These are phyloP conservation scores for Geoglossum cookeanum DNA, from an alignment of 2,329 filamentous ascomycete genomes.

Conservation along the genomic window DNA sequence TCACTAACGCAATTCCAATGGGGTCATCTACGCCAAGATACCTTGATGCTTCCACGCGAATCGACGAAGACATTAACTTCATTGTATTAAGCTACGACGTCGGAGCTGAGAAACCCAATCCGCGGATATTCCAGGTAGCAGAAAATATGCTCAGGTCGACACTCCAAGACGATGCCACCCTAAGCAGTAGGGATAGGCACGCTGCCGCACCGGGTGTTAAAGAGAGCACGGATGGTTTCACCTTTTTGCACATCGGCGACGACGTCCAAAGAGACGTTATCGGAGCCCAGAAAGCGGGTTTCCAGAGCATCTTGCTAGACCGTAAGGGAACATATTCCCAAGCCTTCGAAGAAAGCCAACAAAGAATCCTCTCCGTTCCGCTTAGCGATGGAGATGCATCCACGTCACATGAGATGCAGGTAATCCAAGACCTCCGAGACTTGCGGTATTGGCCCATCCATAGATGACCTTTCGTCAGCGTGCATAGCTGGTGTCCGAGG, in stretches of 20 bases:
- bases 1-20: neutral
- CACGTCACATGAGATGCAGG: neutral
- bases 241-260: slow-evolving; percentile 36
- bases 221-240: slow-evolving; percentile 9
- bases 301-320: slow-evolving; percentile 26
- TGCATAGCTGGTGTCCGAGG: neutral
- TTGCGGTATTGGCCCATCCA: neutral
- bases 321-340: slow-evolving; percentile 12
- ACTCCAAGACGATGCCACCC: neutral
- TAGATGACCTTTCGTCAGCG: neutral
- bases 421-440: neutral
- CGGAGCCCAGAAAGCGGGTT: slow-evolving; percentile 28
- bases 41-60: neutral
- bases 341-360: neutral
- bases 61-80: slow-evolving; percentile 30
- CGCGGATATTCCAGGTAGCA: slow-evolving; percentile 35
- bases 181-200: neutral
- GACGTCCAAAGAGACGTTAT: slow-evolving; percentile 31
- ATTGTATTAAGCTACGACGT: slow-evolving; percentile 44
- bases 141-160: slow-evolving; percentile 21
- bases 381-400: neutral
- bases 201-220: slow-evolving; percentile 4
- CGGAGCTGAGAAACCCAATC: slow-evolving; percentile 38
- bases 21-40: neutral
- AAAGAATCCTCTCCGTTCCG: neutral